phyloP scores from a whole-genome alignment of 139 green algal genomes.

The Asterochloris sp. region DNA sequence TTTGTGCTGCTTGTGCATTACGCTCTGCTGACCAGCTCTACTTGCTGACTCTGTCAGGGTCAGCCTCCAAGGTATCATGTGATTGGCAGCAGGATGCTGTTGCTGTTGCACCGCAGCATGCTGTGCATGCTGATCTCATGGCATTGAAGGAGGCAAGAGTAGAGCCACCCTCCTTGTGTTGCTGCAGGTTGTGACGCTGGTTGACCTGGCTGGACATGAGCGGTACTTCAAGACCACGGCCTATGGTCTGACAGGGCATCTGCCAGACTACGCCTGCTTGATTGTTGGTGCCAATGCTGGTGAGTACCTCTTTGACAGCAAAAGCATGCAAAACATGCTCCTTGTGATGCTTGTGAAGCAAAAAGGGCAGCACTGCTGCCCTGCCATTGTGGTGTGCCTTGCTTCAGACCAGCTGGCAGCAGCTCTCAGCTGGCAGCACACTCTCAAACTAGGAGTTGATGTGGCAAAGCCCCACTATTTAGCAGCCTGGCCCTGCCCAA shows the following conservation, averaged over 20 bases:
- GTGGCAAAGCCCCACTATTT: not conserved
- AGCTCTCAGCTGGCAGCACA: not conserved
- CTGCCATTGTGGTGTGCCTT: not conserved
- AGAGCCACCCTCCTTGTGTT: no score
- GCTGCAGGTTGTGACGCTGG: constrained; percentile 61
- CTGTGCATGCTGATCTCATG: no score
- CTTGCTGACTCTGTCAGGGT: no score
- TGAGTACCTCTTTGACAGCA: not conserved
- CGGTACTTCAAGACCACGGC: constrained; percentile 90
- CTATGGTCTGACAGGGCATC: constrained; percentile 78
- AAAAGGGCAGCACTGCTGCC: not conserved
- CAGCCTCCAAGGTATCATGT: no score
- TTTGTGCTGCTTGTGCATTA: no score
- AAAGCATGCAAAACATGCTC: not conserved
- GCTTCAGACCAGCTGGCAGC: not conserved
- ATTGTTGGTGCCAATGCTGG: constrained; percentile 67
- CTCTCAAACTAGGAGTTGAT: not conserved
- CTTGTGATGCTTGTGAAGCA: not conserved
- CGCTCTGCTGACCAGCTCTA: no score
- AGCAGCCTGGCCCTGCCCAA: not conserved
- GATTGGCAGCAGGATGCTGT: no score
- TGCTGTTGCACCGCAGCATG: no score
- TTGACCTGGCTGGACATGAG: constrained; percentile 89
- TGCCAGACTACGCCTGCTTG: constrained; percentile 81
- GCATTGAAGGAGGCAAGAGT: no score